Evolutionary conservation across 1,284 basidiomycete species (phyloP), one percentile per base, ranked within the genome.

Genomic region (Austroboletus olivaceoglutinosus): DNA sequence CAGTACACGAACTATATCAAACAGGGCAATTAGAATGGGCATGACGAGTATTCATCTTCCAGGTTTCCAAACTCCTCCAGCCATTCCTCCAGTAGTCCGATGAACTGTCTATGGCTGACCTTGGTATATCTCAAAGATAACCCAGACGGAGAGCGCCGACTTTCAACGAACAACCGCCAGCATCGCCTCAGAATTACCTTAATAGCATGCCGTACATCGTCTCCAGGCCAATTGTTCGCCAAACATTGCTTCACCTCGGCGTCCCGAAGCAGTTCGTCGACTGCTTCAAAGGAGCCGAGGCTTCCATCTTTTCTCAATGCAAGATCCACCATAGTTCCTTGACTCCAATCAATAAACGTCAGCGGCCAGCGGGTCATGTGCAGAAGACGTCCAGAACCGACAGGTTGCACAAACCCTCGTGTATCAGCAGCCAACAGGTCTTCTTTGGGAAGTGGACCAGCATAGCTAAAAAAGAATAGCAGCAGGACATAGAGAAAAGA

Each of bases 401-500:
- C 38, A n/a, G 36, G 23, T 13, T 33, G 50, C 13, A 36, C n/a
- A 44, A 59, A 54, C 1, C 48, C 42, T 0, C 2, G 5, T 0
- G 27, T 8, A 1, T 59, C 43, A 0, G 36, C 48, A 8, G 25
- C 6, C 2, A 8, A 9, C 13, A 52, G 15, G 1, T 31, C 30
- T 33, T 5, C 21, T 4, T 27, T 27, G 2, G 40, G 19, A 2
- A 58, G 57, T 1, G 54, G 51, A 0, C 50, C 46, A 9, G 50
- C 48, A 16, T 58, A 57, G 0, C 51, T 57, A 10, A 58, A 49
- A 23, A 59, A 56, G 45, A 59, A 57, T 0, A 57, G 9, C 6
- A 53, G 18, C 9, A 57, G 41, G 3, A 59, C 57, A 2, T 56
- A 58, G 27, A 59, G 46, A 11, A 58, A 53, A 0, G 54, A 58